Evolutionary conservation across 768 basidiomycete genomes (phyloP).

Genomic region (Leccinum subgranulosum): DNA sequence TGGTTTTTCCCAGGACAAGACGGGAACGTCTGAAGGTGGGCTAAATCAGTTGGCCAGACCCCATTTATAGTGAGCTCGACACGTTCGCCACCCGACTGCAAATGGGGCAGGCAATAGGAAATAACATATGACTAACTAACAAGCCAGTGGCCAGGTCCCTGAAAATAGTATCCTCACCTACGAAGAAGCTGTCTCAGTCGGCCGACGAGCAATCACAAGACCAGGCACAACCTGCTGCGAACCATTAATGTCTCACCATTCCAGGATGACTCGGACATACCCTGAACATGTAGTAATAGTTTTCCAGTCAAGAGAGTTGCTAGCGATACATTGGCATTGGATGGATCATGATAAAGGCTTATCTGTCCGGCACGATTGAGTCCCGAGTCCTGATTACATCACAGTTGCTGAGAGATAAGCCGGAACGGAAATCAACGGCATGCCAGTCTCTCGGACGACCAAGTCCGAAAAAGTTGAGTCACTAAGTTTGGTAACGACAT

Average conservation of each 20-base stretch:
- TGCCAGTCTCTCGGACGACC: slow-evolving; percentile 35
- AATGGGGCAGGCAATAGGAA: background rate
- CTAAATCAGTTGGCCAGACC: background rate
- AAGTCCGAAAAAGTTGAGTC: slow-evolving; percentile 33
- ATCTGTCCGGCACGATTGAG: no score
- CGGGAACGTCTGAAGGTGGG: background rate
- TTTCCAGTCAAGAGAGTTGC: no score
- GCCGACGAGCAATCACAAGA: no score
- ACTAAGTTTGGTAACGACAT: slow-evolving; percentile 41
- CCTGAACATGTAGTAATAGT: no score
- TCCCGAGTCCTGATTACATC: background rate
- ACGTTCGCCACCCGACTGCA: background rate
- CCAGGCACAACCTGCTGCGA: no score
- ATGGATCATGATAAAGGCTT: no score
- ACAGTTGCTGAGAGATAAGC: slow-evolving; percentile 35
- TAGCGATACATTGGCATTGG: no score
- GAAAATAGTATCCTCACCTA: background rate
- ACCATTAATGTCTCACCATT: no score
- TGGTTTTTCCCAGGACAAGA: background rate
- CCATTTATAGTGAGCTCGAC: background rate
- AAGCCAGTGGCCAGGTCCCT: background rate
- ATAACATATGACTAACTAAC: background rate
- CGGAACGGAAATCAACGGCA: slow-evolving; percentile 50
- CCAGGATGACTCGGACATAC: no score
- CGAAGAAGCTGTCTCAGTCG: no score